Conservation (phyloP, 2,329 filamentous ascomycete species). For the Ceratocystis alfenasii region DNA sequence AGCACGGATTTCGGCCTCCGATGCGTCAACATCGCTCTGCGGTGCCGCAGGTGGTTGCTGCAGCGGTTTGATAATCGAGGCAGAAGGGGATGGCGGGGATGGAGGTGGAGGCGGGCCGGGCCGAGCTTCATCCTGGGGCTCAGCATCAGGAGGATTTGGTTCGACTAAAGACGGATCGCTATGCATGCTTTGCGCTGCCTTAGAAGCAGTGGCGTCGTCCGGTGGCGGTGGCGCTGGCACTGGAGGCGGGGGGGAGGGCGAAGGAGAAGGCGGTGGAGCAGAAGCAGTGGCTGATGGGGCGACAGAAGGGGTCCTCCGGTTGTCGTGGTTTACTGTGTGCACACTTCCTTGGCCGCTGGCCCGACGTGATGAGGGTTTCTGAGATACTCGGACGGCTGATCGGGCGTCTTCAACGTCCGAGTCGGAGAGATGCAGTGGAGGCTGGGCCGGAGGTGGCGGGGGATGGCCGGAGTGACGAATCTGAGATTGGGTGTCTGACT, state of each 20-base stretch:
- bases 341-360: conserved; percentile 13
- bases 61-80: not conserved
- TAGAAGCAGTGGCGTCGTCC: not conserved
- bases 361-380: conserved; percentile 15
- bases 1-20: conserved; percentile 19
- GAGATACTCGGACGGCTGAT: conserved; percentile 10
- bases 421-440: conserved; percentile 10
- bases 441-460: conserved; percentile 8
- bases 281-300: not conserved
- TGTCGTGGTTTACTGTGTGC: conserved; percentile 6
- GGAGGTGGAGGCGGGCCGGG: conserved; percentile 19
- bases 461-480: conserved; percentile 18
- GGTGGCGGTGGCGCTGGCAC: not conserved
- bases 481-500: conserved; percentile 5
- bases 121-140: not conserved
- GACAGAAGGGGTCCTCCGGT: not conserved
- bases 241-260: not conserved
- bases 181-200: conserved; percentile 1
- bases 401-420: conserved; percentile 21
- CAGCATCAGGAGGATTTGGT: not conserved
- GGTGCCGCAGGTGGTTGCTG: not conserved
- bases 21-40: conserved; percentile 11
- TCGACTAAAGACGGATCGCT: not conserved
- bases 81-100: conserved; percentile 7
- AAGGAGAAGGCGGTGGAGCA: not conserved